Percentiles rank a stretch among this genome's conserved stretches.
phyloP scores from a whole-genome alignment of 2,329 filamentous ascomycete genomes.

The Tympanopsis confertula region DNA sequence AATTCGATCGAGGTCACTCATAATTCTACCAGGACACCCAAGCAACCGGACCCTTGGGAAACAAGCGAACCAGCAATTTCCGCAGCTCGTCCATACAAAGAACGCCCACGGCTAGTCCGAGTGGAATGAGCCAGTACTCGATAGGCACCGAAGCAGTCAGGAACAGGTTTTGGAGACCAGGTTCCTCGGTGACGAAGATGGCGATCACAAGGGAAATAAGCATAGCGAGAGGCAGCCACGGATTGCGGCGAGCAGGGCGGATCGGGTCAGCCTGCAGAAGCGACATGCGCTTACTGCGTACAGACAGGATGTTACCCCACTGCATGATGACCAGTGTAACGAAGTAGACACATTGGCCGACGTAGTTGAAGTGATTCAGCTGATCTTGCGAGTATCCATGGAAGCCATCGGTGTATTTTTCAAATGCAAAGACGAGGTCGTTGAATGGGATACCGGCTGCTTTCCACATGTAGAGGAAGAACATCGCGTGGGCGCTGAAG shows the following conservation, averaged over 20 bases:
- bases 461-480: constrained; percentile 37
- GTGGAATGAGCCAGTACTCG: constrained; percentile 38
- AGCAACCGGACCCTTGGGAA: constrained; percentile 29
- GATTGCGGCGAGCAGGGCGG: constrained; percentile 31
- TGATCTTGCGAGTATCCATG: constrained; percentile 32
- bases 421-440: constrained; percentile 36
- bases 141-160: constrained; percentile 35
- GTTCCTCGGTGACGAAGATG: constrained; percentile 38
- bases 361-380: constrained; percentile 33
- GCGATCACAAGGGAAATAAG: constrained; percentile 34
- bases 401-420: constrained; percentile 33
- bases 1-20: too few species aligned
- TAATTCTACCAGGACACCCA: constrained; percentile 39
- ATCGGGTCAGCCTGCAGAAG: constrained; percentile 38
- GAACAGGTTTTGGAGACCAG: constrained; percentile 34
- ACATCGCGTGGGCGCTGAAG: constrained; percentile 35
- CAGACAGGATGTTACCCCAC: constrained; percentile 37
- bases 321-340: constrained; percentile 40
- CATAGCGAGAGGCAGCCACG: constrained; percentile 33
- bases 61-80: constrained; percentile 33
- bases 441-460: constrained; percentile 32
- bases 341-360: constrained; percentile 40
- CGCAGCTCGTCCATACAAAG: constrained; percentile 38
- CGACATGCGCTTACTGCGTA: constrained; percentile 37
- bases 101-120: constrained; percentile 35